A percentile compares a stretch with the other conserved stretches of the same genome.
These are phyloP conservation scores for Cladophialophora carrionii DNA, from an alignment of 2,329 filamentous ascomycete genomes.

Conservation along the genomic window DNA sequence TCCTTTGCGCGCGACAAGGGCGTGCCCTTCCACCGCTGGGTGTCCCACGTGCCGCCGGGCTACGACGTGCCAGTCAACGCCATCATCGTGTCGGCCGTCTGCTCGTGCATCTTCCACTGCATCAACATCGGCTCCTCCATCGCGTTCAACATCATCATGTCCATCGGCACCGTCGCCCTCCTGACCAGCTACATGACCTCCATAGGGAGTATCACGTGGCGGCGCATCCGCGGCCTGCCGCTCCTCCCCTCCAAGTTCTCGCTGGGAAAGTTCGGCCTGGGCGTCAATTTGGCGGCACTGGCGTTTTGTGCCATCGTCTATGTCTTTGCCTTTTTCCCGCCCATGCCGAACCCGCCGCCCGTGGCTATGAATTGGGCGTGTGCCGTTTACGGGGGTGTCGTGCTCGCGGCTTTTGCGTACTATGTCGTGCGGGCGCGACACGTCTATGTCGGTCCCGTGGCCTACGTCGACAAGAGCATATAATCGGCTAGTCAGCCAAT, in stretches of 20 bases:
- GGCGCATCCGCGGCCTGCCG: slow-evolving; percentile 42
- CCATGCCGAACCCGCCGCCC: slow-evolving; percentile 34
- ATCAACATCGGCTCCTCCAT: slow-evolving; percentile 58
- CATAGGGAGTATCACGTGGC: slow-evolving; percentile 43
- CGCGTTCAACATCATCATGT: slow-evolving; percentile 58
- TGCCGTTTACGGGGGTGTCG: slow-evolving; percentile 38
- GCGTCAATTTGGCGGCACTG: slow-evolving; percentile 44
- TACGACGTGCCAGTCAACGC: slow-evolving; percentile 48
- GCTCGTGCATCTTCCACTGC: slow-evolving; percentile 49
- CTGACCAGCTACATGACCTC: slow-evolving; percentile 57
- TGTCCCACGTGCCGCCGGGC: slow-evolving; percentile 40
- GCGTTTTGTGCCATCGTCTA: slow-evolving; percentile 36
- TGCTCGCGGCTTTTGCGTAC: slow-evolving; percentile 37
- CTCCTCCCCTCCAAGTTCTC: slow-evolving; percentile 44
- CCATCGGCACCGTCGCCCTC: slow-evolving; percentile 53
- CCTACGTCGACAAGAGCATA: slow-evolving; percentile 36
- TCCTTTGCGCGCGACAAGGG: slow-evolving; percentile 47
- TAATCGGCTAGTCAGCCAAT: background rate
- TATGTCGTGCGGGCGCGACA: slow-evolving; percentile 37
- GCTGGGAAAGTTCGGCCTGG: slow-evolving; percentile 46
- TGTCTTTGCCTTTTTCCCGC: slow-evolving; percentile 40
- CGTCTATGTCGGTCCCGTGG: slow-evolving; percentile 40
- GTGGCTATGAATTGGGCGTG: slow-evolving; percentile 40
- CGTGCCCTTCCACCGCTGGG: slow-evolving; percentile 41
- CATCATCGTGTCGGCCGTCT: slow-evolving; percentile 49